Percentiles rank a stretch among this genome's conserved stretches.
Conservation (phyloP, 768 basidiomycete species). For the Sporobolomyces pararoseus region DNA sequence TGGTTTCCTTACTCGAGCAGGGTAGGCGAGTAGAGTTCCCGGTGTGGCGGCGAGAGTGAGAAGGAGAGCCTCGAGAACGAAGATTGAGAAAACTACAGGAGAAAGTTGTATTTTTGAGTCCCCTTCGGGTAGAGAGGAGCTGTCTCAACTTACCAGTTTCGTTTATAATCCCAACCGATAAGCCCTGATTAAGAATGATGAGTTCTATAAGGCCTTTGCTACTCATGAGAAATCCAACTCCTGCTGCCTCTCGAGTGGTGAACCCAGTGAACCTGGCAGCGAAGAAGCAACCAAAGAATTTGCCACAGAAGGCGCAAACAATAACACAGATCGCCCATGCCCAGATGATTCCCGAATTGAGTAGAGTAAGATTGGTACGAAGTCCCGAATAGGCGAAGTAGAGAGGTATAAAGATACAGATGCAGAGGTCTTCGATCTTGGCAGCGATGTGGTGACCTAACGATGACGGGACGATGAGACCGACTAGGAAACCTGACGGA, state of each 20-base stretch:
- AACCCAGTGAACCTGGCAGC: constrained; percentile 64
- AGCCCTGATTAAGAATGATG: constrained; percentile 83
- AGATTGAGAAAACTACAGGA: constrained; percentile 16
- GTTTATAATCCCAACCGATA: constrained; percentile 68
- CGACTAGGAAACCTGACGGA: constrained; percentile 76
- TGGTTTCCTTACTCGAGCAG: constrained; percentile 56
- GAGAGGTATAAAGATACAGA: constrained; percentile 44
- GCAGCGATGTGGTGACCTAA: constrained; percentile 75
- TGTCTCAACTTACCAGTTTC: constrained; percentile 63
- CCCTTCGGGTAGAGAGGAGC: no score
- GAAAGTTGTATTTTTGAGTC: no score
- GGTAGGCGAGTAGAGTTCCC: constrained; percentile 72
- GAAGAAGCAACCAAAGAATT: constrained; percentile 67
- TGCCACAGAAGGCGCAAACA: constrained; percentile 69
- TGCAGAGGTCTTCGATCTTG: constrained; percentile 81
- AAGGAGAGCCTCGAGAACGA: constrained; percentile 48
- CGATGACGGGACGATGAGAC: constrained; percentile 75
- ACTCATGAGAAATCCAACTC: constrained; percentile 86
- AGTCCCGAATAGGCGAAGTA: constrained; percentile 90
- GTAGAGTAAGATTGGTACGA: constrained; percentile 70
- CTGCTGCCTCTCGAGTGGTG: constrained; percentile 69
- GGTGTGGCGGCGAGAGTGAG: constrained; percentile 83
- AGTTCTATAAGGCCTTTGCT: constrained; percentile 79
- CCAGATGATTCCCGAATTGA: constrained; percentile 74
- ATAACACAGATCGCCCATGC: constrained; percentile 69